Evolutionary conservation across 2,329 filamentous ascomycete species (phyloP), one percentile per base, ranked within the genome.

Genomic region (Ophiocordyceps sinensis): DNA sequence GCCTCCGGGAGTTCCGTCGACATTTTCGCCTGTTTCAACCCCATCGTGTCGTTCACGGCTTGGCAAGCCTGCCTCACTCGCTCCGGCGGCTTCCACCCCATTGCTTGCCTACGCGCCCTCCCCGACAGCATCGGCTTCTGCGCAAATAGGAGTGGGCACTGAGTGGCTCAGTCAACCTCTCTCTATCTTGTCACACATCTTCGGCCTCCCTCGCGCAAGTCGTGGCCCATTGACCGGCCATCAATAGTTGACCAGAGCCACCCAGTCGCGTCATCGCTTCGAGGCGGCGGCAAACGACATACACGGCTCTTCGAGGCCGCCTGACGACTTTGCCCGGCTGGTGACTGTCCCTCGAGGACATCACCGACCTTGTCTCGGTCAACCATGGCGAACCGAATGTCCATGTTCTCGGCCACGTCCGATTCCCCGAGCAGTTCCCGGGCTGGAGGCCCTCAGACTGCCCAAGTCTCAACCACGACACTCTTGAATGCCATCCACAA

Each of bases 401-500:
- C 79, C 49, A 77, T 80, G 70, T 82, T 79, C 56, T 82, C 78
- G 49, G 67, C 77, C 55, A 69, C 67, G 51, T 80, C 77, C 49
- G 76, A 82, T 48, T 77, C 79, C 37, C 64, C 74, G 45, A 71
- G 71, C 39, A 70, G 70, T 35, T 62, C 66, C 47, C 70, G 75
- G 51, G 70, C 67, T 47, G 68, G 73, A 29, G 77, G 77, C 41
- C 78, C 81, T 53, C 76, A 85, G 53, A 72, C 83, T 10, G 67
- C 80, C 37, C 87, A 94, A 58, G 80, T 95, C 41, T 94, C 89
- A 7, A 94, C 89, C 2, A 94, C 88, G 2, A 94, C 87, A 1
- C 74, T 96, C 37, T 75, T 98, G 42, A 96, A 96, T 63, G 77
- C 85, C 42, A 73, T 95, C 37, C 91, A 98, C 64, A 87, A 85